Conservation (phyloP, 768 basidiomycete genomes). For the Dendrothele bispora region DNA sequence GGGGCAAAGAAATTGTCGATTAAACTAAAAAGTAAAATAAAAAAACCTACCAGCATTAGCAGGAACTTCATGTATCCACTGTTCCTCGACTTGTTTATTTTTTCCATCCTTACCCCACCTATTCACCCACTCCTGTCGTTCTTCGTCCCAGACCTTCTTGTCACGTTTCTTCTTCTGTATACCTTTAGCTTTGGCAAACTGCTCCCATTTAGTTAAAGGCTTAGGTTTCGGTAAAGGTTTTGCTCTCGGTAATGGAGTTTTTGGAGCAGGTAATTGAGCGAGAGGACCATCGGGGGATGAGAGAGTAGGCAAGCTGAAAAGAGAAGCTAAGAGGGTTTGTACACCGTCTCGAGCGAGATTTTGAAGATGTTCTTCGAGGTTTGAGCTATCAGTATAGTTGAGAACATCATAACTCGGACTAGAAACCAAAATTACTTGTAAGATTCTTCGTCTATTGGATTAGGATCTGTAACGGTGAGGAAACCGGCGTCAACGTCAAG, state of each 20-base stretch:
- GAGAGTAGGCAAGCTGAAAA: slow-evolving; percentile 81
- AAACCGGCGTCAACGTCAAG: slow-evolving; percentile 82
- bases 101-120: slow-evolving; percentile 90
- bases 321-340: slow-evolving; percentile 75
- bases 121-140: slow-evolving; percentile 88
- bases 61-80: slow-evolving; percentile 93
- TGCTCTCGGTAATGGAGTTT: slow-evolving; percentile 78
- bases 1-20: neutral
- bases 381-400: slow-evolving; percentile 44
- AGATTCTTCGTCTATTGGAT: slow-evolving; percentile 79
- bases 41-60: slow-evolving; percentile 70
- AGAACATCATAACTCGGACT: neutral
- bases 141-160: slow-evolving; percentile 90
- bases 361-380: slow-evolving; percentile 81
- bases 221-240: slow-evolving; percentile 94
- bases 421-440: slow-evolving; percentile 60
- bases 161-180: slow-evolving; percentile 81
- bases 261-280: slow-evolving; percentile 76
- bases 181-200: slow-evolving; percentile 92
- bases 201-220: slow-evolving; percentile 94
- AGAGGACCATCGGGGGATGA: slow-evolving; percentile 80
- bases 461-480: slow-evolving; percentile 84
- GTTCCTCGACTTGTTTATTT: slow-evolving; percentile 82
- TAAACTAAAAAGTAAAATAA: neutral
- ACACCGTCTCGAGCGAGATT: slow-evolving; percentile 78